Evolutionary conservation across 2,329 filamentous ascomycete species (phyloP).

Genomic region (Hypocrella siamensis): DNA sequence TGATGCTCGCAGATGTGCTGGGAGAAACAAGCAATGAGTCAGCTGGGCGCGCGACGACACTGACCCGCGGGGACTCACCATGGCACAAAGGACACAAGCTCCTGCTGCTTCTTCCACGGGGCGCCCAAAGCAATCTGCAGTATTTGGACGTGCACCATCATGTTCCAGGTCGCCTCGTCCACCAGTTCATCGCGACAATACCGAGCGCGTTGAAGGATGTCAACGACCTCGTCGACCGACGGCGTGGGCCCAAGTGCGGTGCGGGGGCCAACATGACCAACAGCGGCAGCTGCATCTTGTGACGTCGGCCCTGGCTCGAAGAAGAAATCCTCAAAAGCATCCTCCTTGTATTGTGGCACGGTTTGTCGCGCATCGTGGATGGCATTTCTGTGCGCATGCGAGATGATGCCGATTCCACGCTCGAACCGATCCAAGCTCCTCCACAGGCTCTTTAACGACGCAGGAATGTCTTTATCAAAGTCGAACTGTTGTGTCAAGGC

Average conservation of each 20-base stretch:
- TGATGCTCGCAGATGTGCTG: no score
- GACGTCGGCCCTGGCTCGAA: background rate
- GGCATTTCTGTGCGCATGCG: background rate
- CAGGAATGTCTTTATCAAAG: background rate
- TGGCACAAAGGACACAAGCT: no score
- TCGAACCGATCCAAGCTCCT: background rate
- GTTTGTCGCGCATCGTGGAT: background rate
- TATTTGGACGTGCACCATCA: background rate
- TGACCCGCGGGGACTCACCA: no score
- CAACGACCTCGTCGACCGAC: background rate
- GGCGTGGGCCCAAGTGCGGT: background rate
- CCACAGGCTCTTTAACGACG: background rate
- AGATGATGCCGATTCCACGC: background rate
- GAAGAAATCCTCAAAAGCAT: background rate
- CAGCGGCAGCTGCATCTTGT: background rate
- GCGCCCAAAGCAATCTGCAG: background rate
- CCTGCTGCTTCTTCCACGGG: background rate
- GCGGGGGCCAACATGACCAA: background rate
- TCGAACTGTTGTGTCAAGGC: background rate
- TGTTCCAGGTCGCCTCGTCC: background rate
- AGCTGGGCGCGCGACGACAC: no score
- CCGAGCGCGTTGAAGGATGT: background rate
- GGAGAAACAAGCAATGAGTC: no score
- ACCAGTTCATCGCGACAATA: background rate
- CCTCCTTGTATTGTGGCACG: background rate